These are phyloP conservation scores for Elongisporangium senticosum DNA, from an alignment of 352 stramenopile species.

Conservation along the genomic window DNA sequence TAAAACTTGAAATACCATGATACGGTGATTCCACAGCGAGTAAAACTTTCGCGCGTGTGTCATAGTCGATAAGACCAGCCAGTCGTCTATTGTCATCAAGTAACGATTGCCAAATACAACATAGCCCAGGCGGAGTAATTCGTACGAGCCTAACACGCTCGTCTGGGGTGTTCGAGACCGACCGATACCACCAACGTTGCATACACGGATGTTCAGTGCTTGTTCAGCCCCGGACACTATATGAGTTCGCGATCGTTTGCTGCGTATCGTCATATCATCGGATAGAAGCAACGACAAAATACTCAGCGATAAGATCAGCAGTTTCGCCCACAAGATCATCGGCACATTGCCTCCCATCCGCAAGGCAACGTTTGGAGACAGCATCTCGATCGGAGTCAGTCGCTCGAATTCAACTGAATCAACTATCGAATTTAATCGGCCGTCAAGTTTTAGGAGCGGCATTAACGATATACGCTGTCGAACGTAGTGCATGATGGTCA, in stretches of 20 bases:
- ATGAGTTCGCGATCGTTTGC: not conserved
- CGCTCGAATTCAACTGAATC: too few relatives aligned
- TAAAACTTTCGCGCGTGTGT: slow-evolving; percentile 1
- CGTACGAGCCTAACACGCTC: not conserved
- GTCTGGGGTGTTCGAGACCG: not conserved
- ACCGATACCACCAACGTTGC: slow-evolving; percentile 2
- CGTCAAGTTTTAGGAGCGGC: too few relatives aligned
- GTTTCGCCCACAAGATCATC: too few relatives aligned
- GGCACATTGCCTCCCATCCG: too few relatives aligned
- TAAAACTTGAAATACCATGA: slow-evolving; percentile 5
- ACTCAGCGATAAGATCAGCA: too few relatives aligned
- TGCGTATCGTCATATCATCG: not conserved
- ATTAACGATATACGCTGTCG: not conserved
- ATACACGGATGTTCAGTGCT: not conserved
- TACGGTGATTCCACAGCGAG: slow-evolving; percentile 11
- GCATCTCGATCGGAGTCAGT: too few relatives aligned
- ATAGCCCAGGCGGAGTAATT: slow-evolving; percentile 12
- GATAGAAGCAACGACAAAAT: slow-evolving; percentile 1
- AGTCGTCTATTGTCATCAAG: slow-evolving; percentile 10
- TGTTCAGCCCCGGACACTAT: not conserved
- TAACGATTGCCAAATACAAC: slow-evolving; percentile 6
- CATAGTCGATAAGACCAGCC: slow-evolving; percentile 4
- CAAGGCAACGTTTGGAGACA: too few relatives aligned
- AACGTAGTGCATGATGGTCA: slow-evolving; percentile 12
- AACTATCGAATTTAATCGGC: too few relatives aligned